Evolutionary conservation across 768 basidiomycete species (phyloP).

Genomic region (Macrolepiota fuliginosa): DNA sequence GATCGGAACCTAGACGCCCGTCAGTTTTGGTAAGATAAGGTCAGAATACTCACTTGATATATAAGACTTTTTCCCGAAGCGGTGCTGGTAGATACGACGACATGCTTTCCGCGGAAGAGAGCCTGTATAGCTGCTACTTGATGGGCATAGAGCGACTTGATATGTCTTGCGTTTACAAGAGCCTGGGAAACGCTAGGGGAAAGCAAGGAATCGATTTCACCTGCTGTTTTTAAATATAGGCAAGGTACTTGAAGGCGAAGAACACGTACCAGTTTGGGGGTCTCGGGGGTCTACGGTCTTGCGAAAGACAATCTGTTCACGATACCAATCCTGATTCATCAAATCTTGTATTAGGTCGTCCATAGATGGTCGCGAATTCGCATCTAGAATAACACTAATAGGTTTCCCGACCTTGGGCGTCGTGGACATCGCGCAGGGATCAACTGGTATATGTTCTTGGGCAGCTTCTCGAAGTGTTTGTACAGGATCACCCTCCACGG

Average conservation of each 20-base stretch:
- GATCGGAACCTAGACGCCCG: slow-evolving; percentile 57
- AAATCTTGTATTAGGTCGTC: slow-evolving; percentile 58
- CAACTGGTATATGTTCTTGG: slow-evolving; percentile 66
- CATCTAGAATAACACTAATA: slow-evolving; percentile 27
- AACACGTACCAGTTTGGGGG: slow-evolving; percentile 47
- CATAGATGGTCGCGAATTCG: slow-evolving; percentile 56
- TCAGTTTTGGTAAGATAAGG: neutral
- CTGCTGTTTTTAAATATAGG: slow-evolving; percentile 25
- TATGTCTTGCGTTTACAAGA: slow-evolving; percentile 55
- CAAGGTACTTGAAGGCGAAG: neutral
- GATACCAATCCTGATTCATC: slow-evolving; percentile 59
- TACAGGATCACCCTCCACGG: slow-evolving; percentile 52
- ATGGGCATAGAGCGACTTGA: slow-evolving; percentile 62
- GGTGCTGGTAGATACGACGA: slow-evolving; percentile 88
- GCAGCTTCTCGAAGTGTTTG: slow-evolving; percentile 64
- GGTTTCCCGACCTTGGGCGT: neutral
- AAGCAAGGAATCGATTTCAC: slow-evolving; percentile 50
- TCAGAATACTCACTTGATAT: slow-evolving; percentile 58
- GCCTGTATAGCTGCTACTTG: slow-evolving; percentile 74
- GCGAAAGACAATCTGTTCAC: slow-evolving; percentile 61
- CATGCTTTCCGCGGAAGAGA: slow-evolving; percentile 55
- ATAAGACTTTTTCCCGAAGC: slow-evolving; percentile 89
- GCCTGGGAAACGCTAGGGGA: slow-evolving; percentile 57
- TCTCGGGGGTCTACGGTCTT: slow-evolving; percentile 52
- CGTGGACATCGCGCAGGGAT: slow-evolving; percentile 38